Base-by-base conservation (phyloP, 1,284 basidiomycete species). In the Boletus sp. region DNA sequence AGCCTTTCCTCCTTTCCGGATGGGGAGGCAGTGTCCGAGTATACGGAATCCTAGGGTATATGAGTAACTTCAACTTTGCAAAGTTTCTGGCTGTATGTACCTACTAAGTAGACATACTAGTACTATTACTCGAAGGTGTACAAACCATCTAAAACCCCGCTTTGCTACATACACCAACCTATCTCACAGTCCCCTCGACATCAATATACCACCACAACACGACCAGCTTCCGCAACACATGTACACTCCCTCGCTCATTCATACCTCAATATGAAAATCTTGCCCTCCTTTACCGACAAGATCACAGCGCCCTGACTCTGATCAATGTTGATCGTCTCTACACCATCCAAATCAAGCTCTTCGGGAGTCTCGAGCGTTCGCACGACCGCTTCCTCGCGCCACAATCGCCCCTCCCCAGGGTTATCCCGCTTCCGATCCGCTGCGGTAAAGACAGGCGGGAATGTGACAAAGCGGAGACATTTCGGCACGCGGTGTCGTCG, bases 311-410 rank as follows among this genome's bases (percentile, higher is more conserved):
- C 88, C 66, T 89, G 88, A 45, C 79, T 81, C 75, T 89, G 88
- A 68, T 89, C 88, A 52, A 89, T 84, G 67, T 88, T 89, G 63
- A 89, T 85, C 63, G 86, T 89, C 74, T 89, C 87, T 33, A 89
- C 85, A 45, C 68, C 69, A 53, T 84, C 79, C 61, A 89, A 68
- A 64, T 88, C 81, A 56, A 89, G 71, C 61, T 86, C 88, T 0
- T 78, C 76, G 2, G 87, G 88, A 8, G 84, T 79, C 60, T 83
- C 81, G 35, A 89, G 72, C 54, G 85, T 89, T 59, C 79, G 73
- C 51, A 86, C 85, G 45, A 75, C 73, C 2, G 83, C 83, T 62
- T 77, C 74, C 61, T 73, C 68, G 43, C 65, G 69, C 56, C 57
- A 64, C 29, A 53, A 31, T 42, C 57, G 63, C 16, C 59, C 61